These are phyloP conservation scores for Amorphotheca resinae DNA, from an alignment of 495 filamentous ascomycete genomes.

Conservation along the genomic window DNA sequence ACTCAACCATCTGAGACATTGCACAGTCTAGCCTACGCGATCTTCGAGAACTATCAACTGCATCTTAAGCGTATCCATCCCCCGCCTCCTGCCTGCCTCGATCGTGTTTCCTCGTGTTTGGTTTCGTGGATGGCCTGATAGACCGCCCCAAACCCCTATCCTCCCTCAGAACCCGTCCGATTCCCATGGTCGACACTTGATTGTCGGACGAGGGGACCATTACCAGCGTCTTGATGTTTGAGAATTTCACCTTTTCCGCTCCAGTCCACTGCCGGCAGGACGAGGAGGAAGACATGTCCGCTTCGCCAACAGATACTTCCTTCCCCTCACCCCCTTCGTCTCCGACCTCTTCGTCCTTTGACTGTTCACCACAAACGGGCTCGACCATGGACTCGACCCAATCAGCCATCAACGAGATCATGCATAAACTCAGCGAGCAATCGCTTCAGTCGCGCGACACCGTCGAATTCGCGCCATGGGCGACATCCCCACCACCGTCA, in stretches of 20 bases:
- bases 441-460: constrained; percentile 6
- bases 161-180: too few species aligned
- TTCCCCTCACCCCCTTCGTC: constrained; percentile 3
- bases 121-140: too few species aligned
- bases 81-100: too few species aligned
- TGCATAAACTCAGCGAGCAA: constrained; percentile 7
- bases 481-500: not conserved
- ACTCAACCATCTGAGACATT: too few species aligned
- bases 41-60: too few species aligned
- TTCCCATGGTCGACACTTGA: too few species aligned
- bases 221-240: constrained; percentile 11
- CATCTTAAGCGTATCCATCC: too few species aligned
- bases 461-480: constrained; percentile 1
- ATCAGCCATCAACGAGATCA: constrained; percentile 5
- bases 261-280: constrained; percentile 3
- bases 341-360: not conserved
- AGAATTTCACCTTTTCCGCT: constrained; percentile 17
- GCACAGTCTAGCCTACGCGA: too few species aligned
- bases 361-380: too few species aligned
- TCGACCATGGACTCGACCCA: not conserved
- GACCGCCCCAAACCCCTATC: too few species aligned
- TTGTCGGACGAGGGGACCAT: not conserved
- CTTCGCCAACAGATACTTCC: constrained; percentile 12
- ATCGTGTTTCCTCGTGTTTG: too few species aligned
- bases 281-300: constrained; percentile 3